Evolutionary conservation across 2,329 filamentous ascomycete species (phyloP).

Genomic region (Thielaviopsis euricoi): DNA sequence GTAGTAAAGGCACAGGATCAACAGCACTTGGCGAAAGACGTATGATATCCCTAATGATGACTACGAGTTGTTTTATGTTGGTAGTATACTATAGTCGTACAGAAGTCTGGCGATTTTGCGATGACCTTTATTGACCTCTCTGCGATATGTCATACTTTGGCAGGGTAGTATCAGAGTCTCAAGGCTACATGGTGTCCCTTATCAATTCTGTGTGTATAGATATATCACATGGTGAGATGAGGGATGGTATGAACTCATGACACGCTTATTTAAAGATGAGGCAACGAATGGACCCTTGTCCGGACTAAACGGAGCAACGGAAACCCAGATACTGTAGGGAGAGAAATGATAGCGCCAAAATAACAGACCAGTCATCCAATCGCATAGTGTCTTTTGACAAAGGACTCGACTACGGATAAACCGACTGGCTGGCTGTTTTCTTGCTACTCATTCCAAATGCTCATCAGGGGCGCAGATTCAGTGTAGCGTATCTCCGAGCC

Average conservation of each 20-base stretch:
- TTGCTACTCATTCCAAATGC: no score
- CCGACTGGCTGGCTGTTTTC: neutral
- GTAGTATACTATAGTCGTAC: no score
- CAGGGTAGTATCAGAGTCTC: no score
- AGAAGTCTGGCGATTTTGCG: no score
- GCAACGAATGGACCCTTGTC: neutral
- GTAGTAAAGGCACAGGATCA: neutral
- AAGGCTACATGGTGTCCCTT: no score
- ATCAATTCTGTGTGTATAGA: neutral
- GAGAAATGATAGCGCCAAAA: neutral
- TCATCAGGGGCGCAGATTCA: no score
- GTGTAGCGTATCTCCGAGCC: no score
- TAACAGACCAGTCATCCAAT: neutral
- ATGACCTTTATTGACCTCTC: no score
- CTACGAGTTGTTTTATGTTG: no score
- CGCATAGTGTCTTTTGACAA: neutral
- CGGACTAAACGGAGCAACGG: neutral
- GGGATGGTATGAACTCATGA: neutral
- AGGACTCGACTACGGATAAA: neutral
- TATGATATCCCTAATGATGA: no score
- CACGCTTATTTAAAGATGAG: neutral
- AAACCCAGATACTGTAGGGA: neutral
- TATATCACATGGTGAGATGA: neutral
- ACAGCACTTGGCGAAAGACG: neutral
- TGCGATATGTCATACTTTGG: no score